Conservation (phyloP, 805 yeast genomes). For the Priceomyces fermenticarens region DNA sequence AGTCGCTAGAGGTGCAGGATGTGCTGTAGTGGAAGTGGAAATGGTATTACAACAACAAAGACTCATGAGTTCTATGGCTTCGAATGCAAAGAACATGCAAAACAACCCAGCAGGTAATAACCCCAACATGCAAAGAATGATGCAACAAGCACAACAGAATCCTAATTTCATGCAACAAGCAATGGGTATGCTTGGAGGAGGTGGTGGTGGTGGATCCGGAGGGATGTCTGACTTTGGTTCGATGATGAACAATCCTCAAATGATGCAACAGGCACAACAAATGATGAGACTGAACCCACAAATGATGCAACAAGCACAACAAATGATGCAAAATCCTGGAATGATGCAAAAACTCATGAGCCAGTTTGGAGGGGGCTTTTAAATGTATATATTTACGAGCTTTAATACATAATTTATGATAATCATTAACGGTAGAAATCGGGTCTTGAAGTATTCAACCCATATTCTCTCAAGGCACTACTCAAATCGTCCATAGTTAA, state of each 20-base stretch:
- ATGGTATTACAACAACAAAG: slow-evolving; percentile 87
- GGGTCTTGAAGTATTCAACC: slow-evolving; percentile 84
- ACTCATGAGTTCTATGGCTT: slow-evolving; percentile 94
- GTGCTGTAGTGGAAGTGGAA: slow-evolving; percentile 88
- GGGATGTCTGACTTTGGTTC: slow-evolving; percentile 53
- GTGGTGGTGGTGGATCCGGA: slow-evolving; percentile 29
- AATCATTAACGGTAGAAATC: slow-evolving; percentile 62
- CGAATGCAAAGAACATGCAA: slow-evolving; percentile 55
- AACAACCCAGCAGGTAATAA: slow-evolving; percentile 27
- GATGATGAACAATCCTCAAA: slow-evolving; percentile 55
- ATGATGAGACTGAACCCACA: slow-evolving; percentile 45
- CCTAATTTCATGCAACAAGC: slow-evolving; percentile 58
- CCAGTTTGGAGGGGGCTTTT: slow-evolving; percentile 58
- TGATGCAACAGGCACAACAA: slow-evolving; percentile 47
- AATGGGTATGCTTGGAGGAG: slow-evolving; percentile 58
- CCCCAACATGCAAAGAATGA: slow-evolving; percentile 48
- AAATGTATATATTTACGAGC: slow-evolving; percentile 1
- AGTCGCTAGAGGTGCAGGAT: slow-evolving; percentile 93
- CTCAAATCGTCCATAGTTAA: slow-evolving; percentile 91
- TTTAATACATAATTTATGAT: not conserved
- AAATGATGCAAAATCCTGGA: slow-evolving; percentile 55
- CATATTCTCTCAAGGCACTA: slow-evolving; percentile 90
- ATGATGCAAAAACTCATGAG: slow-evolving; percentile 70
- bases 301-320: slow-evolving; percentile 43
- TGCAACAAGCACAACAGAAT: slow-evolving; percentile 53